A percentile compares a stretch with the other conserved stretches of the same genome.
Conservation (phyloP, 768 basidiomycete species). For the Leccinum variicolor region DNA sequence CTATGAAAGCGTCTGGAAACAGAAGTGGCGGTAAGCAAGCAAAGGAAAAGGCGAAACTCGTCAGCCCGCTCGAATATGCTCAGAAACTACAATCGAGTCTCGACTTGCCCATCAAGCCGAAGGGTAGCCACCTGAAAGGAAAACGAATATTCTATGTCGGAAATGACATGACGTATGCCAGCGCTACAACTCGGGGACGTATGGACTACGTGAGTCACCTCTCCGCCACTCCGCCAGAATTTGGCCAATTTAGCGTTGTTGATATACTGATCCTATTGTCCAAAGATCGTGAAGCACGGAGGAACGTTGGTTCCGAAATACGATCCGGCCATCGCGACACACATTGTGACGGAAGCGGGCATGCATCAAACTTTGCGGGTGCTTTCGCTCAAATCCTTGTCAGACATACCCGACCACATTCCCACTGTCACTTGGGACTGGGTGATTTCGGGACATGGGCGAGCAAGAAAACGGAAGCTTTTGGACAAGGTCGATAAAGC, state of each 20-base stretch:
- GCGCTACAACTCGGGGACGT: conserved; percentile 46
- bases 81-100: conserved; percentile 39
- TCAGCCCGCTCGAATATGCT: conserved; percentile 55
- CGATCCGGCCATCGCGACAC: conserved; percentile 55
- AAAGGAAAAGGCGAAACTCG: conserved; percentile 39
- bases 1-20: not conserved
- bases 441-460: conserved; percentile 43
- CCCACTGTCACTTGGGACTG: conserved; percentile 65
- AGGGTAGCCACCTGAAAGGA: conserved; percentile 42
- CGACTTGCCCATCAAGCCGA: conserved; percentile 18
- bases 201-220: conserved; percentile 58
- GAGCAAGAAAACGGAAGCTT: conserved; percentile 13
- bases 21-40: conserved; percentile 25
- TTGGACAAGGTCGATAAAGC: conserved; percentile 10
- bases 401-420: conserved; percentile 61
- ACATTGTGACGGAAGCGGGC: conserved; percentile 56
- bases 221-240: not conserved
- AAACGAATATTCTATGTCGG: conserved; percentile 58
- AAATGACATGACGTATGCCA: conserved; percentile 54
- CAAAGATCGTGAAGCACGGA: conserved; percentile 61
- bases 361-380: conserved; percentile 29
- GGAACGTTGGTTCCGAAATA: conserved; percentile 58
- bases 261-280: conserved; percentile 2
- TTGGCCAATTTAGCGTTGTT: not conserved
- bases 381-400: conserved; percentile 47